Percentiles rank a stretch among this genome's conserved stretches.
Conservation (phyloP, 768 basidiomycete genomes). For the Rhizopogon vinicolor region DNA sequence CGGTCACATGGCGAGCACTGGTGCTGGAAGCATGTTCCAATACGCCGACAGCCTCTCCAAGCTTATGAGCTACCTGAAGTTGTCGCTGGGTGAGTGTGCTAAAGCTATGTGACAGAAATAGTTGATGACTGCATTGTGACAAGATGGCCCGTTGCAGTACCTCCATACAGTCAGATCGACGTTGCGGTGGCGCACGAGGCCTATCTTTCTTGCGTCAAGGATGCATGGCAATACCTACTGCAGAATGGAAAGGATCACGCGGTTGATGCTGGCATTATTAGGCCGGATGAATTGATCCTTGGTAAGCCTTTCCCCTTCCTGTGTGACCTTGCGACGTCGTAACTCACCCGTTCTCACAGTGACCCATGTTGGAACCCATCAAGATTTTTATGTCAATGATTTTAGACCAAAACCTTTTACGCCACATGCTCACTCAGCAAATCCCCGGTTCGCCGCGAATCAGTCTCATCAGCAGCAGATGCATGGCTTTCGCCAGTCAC, state of each 20-base stretch:
- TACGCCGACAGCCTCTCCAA: conserved; percentile 27
- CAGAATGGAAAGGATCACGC: conserved; percentile 28
- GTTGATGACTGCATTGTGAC: not conserved
- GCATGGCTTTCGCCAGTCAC: conserved; percentile 12
- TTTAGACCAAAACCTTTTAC: conserved; percentile 20
- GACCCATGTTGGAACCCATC: conserved; percentile 35
- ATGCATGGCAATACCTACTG: conserved; percentile 37
- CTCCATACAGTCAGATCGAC: conserved; percentile 31
- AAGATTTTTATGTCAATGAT: conserved; percentile 36
- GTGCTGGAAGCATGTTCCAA: conserved; percentile 32
- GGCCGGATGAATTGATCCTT: conserved; percentile 38
- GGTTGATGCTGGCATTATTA: conserved; percentile 27
- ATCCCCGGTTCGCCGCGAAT: conserved; percentile 6
- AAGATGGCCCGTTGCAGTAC: conserved; percentile 43
- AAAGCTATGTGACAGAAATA: not conserved
- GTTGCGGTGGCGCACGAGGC: conserved; percentile 34
- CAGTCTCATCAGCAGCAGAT: conserved; percentile 10
- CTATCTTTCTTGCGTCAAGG: conserved; percentile 19
- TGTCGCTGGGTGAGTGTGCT: conserved; percentile 28
- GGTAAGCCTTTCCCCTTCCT: conserved; percentile 21
- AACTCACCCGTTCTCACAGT: conserved; percentile 21
- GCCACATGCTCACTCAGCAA: not conserved
- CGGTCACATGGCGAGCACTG: conserved; percentile 29
- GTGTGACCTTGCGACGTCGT: not conserved
- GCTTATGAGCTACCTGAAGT: conserved; percentile 28